A percentile compares a stretch with the other conserved stretches of the same genome.
These are phyloP conservation scores for Ceratocystis smalleyi DNA, from an alignment of 2,329 filamentous ascomycete species.

Conservation along the genomic window DNA sequence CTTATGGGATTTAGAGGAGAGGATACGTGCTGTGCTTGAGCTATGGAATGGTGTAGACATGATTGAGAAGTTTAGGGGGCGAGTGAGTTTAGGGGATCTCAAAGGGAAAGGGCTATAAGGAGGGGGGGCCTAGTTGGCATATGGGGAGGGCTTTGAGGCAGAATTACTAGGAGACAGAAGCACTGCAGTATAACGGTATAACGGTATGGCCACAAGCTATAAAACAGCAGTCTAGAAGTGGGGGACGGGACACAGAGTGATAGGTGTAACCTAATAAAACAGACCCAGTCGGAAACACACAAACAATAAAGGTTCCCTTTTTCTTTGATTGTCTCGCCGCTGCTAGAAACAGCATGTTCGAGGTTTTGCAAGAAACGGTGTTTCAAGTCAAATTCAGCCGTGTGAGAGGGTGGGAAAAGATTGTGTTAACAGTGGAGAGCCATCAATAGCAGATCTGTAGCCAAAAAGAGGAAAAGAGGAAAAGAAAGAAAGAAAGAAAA, in stretches of 20 bases:
- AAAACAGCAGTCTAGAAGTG: neutral
- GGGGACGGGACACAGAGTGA: neutral
- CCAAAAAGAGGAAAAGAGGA: no score
- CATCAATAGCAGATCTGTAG: neutral
- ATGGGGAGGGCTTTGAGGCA: no score
- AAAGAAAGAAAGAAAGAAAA: no score
- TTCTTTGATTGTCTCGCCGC: neutral
- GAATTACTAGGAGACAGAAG: neutral
- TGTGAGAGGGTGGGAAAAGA: neutral
- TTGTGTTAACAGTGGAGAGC: neutral
- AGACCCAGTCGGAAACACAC: neutral
- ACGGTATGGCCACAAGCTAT: neutral
- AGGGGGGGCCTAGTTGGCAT: neutral
- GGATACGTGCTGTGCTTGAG: neutral
- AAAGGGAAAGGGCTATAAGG: neutral
- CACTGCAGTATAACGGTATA: neutral
- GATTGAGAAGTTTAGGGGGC: neutral
- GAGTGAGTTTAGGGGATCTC: neutral
- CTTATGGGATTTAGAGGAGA: neutral
- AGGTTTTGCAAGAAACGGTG: neutral
- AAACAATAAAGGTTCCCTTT: neutral
- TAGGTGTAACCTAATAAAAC: slow-evolving; percentile 3
- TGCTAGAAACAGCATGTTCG: neutral
- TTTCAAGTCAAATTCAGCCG: neutral
- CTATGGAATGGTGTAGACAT: neutral